A percentile compares a stretch with the other conserved stretches of the same genome.
These are phyloP conservation scores for Oryza rufipogon DNA, from an alignment of 176 grass and related monocot species.

Conservation along the genomic window DNA sequence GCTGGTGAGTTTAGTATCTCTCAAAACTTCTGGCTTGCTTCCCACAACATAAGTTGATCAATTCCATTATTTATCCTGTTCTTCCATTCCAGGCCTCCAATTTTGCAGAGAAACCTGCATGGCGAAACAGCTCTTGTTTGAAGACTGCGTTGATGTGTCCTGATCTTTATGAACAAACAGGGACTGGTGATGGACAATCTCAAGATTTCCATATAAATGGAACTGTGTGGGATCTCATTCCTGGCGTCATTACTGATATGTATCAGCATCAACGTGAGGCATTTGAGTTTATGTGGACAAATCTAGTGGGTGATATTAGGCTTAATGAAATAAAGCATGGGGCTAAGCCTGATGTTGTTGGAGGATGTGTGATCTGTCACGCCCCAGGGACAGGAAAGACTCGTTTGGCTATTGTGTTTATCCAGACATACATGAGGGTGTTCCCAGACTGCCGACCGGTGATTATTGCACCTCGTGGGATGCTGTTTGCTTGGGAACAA, in stretches of 20 bases:
- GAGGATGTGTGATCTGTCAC: slow-evolving; percentile 94
- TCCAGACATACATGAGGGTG: slow-evolving; percentile 85
- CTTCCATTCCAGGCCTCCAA: slow-evolving; percentile 50
- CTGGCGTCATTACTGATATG: slow-evolving; percentile 63
- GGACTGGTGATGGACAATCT: slow-evolving; percentile 31
- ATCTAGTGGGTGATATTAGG: slow-evolving; percentile 71
- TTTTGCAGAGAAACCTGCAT: slow-evolving; percentile 49
- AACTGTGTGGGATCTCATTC: slow-evolving; percentile 95
- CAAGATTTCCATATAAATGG: slow-evolving; percentile 50
- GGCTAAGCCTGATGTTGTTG: slow-evolving; percentile 69
- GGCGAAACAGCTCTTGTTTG: slow-evolving; percentile 42
- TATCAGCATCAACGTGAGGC: slow-evolving; percentile 82
- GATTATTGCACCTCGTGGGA: slow-evolving; percentile 83
- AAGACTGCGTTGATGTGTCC: slow-evolving; percentile 52
- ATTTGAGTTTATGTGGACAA: slow-evolving; percentile 98
- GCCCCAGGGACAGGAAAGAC: slow-evolving; percentile 96
- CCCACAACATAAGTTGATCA: neutral
- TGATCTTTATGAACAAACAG: slow-evolving; percentile 56
- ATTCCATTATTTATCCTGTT: slow-evolving; percentile 27
- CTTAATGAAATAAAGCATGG: slow-evolving; percentile 66
- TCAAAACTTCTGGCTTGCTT: neutral
- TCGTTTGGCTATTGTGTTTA: slow-evolving; percentile 81
- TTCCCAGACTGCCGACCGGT: slow-evolving; percentile 84
- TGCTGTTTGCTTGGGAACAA: slow-evolving; percentile 90
- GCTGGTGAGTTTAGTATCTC: slow-evolving; percentile 54